Evolutionary conservation across 1,139 yeast species (phyloP).

Genomic region (Nakaseomyces kungkrabaensis): DNA sequence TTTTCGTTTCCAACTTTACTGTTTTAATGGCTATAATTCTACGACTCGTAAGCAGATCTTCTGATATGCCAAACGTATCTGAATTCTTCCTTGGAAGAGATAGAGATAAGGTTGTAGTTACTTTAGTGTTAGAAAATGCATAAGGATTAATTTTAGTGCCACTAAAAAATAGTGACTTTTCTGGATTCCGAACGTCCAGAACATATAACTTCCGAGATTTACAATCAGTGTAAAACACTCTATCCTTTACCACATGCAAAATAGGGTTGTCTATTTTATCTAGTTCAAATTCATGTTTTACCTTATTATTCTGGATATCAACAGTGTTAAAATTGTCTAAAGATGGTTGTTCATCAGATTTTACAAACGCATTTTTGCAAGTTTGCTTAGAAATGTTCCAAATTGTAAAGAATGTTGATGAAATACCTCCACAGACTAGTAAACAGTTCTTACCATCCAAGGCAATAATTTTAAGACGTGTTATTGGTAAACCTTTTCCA

Average conservation of each 20-base stretch:
- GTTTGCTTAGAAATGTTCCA: constrained; percentile 68
- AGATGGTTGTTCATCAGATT: constrained; percentile 25
- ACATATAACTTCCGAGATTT: neutral
- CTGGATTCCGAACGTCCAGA: constrained; percentile 3
- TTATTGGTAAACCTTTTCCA: constrained; percentile 40
- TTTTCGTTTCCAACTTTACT: neutral
- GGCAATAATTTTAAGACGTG: constrained; percentile 38
- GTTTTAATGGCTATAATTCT: neutral
- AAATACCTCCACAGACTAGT: constrained; percentile 58
- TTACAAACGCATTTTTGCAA: constrained; percentile 48
- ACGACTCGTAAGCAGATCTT: neutral
- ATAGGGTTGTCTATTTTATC: neutral
- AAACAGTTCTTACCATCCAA: constrained; percentile 34
- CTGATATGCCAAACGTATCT: neutral
- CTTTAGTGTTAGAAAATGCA: neutral
- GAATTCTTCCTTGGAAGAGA: neutral
- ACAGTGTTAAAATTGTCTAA: constrained; percentile 10
- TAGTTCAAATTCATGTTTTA: neutral
- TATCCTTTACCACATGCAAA: neutral
- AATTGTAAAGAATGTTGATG: constrained; percentile 49
- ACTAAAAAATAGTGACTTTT: neutral
- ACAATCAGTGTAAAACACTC: neutral
- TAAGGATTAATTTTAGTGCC: neutral
- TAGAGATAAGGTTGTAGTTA: neutral
- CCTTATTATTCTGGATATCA: constrained; percentile 3